Base-by-base conservation (phyloP, 257 asterid genomes). In the Gentiana macrophylla region DNA sequence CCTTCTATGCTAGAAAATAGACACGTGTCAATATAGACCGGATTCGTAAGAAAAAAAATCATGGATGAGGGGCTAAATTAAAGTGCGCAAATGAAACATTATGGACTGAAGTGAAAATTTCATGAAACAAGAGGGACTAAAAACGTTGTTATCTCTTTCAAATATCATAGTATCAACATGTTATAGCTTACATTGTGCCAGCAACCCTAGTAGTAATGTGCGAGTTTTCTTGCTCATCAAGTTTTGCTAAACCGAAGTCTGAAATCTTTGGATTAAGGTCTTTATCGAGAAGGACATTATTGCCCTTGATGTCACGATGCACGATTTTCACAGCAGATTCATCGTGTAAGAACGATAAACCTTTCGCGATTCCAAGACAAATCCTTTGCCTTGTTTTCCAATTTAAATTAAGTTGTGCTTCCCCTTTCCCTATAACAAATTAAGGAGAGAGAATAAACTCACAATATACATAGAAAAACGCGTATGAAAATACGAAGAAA, bases 211-310 rank as follows among this genome's bases (percentile, higher is more conserved):
- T 84, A 73, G 66, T 79, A 56, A 84, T 82, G 61, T 81, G 81
- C 1, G 90, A 72, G 57, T 79, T 67, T 52, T 70, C 94, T 56
- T 79, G 89, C 32, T 75, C 94, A 41, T 73, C 70, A 56, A 81
- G 89, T 69, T 69, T 81, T 60, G 94, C 94, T 45, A 84, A 72
- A 53, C 94, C 94, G 49, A 84, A 84, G 70, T 84, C 94, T 1
- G 94, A 70, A 46, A 84, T 82, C 70, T 84, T 84, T 6, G 94
- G 77, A 66, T 70, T 82, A 5, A 84, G 87, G 54, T 79, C 80
- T 53, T 61, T 65, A 55, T 84, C 94, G 32, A 84, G 84, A 57
- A 84, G 86, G 41, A 84, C 53, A 62, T 84, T 84, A 43, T 63
- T 75, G 41, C 84, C 65, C 64, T 84, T 84, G 66, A 84, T 84